A percentile compares a stretch with the other conserved stretches of the same genome.
phyloP scores from a whole-genome alignment of 768 basidiomycete genomes.

The Podaxis sp. region DNA sequence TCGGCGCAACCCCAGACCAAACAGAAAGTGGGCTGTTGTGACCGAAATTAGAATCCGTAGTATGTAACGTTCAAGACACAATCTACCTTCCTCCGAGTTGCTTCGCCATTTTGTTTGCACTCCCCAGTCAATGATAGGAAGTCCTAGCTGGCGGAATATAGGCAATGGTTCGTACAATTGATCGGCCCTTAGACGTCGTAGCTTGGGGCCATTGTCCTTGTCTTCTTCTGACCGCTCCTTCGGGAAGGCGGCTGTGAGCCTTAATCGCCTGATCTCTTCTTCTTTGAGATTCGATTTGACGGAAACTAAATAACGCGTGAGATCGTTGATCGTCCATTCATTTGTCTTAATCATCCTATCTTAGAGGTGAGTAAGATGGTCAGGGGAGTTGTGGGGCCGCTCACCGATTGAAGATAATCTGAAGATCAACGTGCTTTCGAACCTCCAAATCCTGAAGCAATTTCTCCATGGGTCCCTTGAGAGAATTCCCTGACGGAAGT shows the following conservation, averaged over 20 bases:
- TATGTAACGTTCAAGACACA: background rate
- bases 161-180: slow-evolving; percentile 87
- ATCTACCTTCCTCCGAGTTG: slow-evolving; percentile 82
- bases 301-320: slow-evolving; percentile 85
- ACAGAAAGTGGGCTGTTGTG: slow-evolving; percentile 73
- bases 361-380: background rate
- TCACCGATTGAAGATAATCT: slow-evolving; percentile 88
- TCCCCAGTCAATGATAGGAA: slow-evolving; percentile 91
- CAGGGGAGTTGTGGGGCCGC: slow-evolving; percentile 12
- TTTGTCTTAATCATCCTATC: slow-evolving; percentile 87
- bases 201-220: slow-evolving; percentile 30
- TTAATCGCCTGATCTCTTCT: slow-evolving; percentile 50
- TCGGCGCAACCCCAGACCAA: slow-evolving; percentile 65
- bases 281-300: slow-evolving; percentile 57
- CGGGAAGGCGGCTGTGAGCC: slow-evolving; percentile 77
- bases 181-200: slow-evolving; percentile 56
- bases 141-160: slow-evolving; percentile 63
- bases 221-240: slow-evolving; percentile 41
- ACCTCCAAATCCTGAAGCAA: slow-evolving; percentile 76
- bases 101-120: slow-evolving; percentile 73
- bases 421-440: slow-evolving; percentile 88
- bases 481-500: slow-evolving; percentile 57
- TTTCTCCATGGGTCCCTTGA: slow-evolving; percentile 76
- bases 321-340: slow-evolving; percentile 83
- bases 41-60: background rate